These are phyloP conservation scores for Diaporthe aspalathi DNA, from an alignment of 2,329 filamentous ascomycete species.

Conservation along the genomic window DNA sequence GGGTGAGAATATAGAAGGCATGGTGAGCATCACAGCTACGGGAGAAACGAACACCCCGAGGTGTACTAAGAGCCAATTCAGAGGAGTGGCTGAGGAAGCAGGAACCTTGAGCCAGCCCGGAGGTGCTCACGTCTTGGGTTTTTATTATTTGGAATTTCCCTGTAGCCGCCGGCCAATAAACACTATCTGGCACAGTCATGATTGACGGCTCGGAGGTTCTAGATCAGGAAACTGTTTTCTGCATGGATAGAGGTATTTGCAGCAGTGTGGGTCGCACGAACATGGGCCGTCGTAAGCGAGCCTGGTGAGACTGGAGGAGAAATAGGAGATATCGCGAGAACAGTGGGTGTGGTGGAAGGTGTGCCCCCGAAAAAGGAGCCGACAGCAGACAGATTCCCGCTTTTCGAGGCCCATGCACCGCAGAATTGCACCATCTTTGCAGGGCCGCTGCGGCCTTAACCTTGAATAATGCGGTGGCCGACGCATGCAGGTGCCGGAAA, in stretches of 20 bases:
- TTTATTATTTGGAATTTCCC: conserved; percentile 4
- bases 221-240: conserved; percentile 18
- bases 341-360: conserved; percentile 6
- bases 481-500: too few species aligned
- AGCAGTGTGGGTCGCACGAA: background rate
- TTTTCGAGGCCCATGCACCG: background rate
- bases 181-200: background rate
- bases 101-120: background rate
- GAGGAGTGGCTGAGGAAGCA: background rate
- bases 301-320: background rate
- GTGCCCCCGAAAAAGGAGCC: background rate
- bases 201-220: background rate
- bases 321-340: background rate
- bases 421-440: conserved; percentile 2
- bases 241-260: background rate
- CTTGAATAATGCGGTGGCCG: too few species aligned
- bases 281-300: conserved; percentile 1
- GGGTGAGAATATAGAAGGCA: background rate
- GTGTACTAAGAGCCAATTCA: background rate
- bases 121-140: background rate
- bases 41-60: background rate
- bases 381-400: background rate
- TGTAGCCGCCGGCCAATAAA: background rate
- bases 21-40: background rate
- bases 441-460: too few species aligned